Percentiles rank a stretch among this genome's conserved stretches.
phyloP scores from a whole-genome alignment of 169 alveolate species.

The Plasmodium ovale region DNA sequence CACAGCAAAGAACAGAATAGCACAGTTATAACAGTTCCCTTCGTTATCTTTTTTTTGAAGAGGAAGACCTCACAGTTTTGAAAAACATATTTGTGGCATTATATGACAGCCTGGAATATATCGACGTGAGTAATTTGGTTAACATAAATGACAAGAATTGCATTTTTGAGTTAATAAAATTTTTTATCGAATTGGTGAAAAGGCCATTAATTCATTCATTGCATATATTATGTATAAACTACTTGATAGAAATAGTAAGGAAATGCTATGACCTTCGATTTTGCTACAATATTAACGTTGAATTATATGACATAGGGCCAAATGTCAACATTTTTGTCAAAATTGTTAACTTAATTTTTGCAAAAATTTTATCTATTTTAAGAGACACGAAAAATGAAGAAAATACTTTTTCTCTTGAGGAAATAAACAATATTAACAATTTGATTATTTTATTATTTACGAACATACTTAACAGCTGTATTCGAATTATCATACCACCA shows the following conservation, averaged over 20 bases:
- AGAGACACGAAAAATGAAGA: conserved; percentile 56
- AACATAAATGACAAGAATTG: conserved; percentile 67
- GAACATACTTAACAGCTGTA: conserved; percentile 36
- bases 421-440: conserved; percentile 49
- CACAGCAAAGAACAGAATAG: too few relatives aligned
- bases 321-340: conserved; percentile 65
- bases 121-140: conserved; percentile 50
- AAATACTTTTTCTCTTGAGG: conserved; percentile 17
- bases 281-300: conserved; percentile 45
- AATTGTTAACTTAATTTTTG: conserved; percentile 68
- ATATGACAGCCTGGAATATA: conserved; percentile 49
- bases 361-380: conserved; percentile 43
- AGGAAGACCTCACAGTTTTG: conserved; percentile 12
- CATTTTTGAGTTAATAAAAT: conserved; percentile 67
- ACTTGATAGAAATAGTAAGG: conserved; percentile 37
- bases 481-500: conserved; percentile 50
- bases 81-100: conserved; percentile 42
- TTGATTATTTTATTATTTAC: conserved; percentile 47
- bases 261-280: conserved; percentile 54
- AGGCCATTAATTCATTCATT: conserved; percentile 55
- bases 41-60: conserved; percentile 10
- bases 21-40: too few relatives aligned
- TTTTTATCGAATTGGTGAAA: conserved; percentile 46
- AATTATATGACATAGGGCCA: conserved; percentile 70
- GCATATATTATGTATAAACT: conserved; percentile 57